Percentiles rank a stretch among this genome's conserved stretches.
phyloP scores from a whole-genome alignment of 495 filamentous ascomycete species.

The Podospora tetraspora region DNA sequence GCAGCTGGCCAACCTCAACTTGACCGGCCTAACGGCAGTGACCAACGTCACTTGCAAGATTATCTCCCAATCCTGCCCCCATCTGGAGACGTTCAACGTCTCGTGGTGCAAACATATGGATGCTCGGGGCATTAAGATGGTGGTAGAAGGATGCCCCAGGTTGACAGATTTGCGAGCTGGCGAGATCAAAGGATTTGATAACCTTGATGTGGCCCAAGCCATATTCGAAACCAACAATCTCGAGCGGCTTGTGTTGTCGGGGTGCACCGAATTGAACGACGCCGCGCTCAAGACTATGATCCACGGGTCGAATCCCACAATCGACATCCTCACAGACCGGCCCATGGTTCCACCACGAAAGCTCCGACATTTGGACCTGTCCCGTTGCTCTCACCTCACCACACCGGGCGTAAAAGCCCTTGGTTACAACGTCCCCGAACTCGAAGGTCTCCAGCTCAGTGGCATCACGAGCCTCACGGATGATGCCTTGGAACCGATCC shows the following conservation, averaged over 20 bases:
- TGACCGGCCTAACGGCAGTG: conserved; percentile 72
- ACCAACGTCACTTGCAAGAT: conserved; percentile 84
- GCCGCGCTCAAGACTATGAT: conserved; percentile 64
- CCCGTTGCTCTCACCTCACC: conserved; percentile 68
- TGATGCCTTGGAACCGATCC: conserved; percentile 60
- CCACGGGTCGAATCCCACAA: conserved; percentile 63
- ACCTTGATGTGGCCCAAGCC: conserved; percentile 59
- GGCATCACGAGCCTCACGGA: conserved; percentile 69
- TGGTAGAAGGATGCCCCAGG: conserved; percentile 65
- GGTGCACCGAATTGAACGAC: conserved; percentile 72
- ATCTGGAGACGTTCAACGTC: conserved; percentile 75
- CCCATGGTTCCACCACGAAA: conserved; percentile 71
- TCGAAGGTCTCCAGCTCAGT: conserved; percentile 77
- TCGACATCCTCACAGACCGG: conserved; percentile 72
- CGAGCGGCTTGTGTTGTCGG: conserved; percentile 69
- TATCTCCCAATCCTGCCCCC: conserved; percentile 75
- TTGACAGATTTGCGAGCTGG: conserved; percentile 77
- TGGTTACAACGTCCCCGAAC: conserved; percentile 66
- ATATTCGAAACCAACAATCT: conserved; percentile 77
- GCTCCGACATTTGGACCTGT: conserved; percentile 79
- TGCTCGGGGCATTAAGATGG: conserved; percentile 67
- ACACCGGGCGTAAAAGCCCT: conserved; percentile 62
- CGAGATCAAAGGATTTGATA: conserved; percentile 74
- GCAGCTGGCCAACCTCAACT: conserved; percentile 72
- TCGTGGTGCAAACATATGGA: conserved; percentile 87